Evolutionary conservation across 768 basidiomycete species (phyloP).

Genomic region (Mycena filopes): DNA sequence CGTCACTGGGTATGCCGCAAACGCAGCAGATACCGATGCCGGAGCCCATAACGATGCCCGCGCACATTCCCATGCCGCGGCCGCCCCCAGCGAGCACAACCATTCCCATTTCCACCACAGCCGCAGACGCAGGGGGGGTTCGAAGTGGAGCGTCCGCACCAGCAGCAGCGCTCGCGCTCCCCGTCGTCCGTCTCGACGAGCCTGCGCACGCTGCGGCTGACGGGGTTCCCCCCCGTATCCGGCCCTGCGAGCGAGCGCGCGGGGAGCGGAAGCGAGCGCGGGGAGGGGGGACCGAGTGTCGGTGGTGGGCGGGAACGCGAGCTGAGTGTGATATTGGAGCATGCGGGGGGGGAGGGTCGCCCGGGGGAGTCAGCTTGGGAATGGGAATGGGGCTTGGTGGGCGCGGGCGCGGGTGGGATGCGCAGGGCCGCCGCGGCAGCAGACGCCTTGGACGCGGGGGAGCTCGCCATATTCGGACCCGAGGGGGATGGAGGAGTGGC

Average conservation of each 20-base stretch:
- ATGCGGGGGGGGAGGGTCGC: slow-evolving; percentile 2
- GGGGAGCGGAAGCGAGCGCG: background rate
- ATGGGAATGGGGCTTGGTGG: background rate
- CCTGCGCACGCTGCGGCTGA: slow-evolving; percentile 20
- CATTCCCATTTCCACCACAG: background rate
- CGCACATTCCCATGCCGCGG: slow-evolving; percentile 23
- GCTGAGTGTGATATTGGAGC: slow-evolving; percentile 20
- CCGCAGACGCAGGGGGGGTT: slow-evolving; percentile 12
- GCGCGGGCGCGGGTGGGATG: background rate
- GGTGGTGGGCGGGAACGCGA: slow-evolving; percentile 6
- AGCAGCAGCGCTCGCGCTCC: slow-evolving; percentile 3
- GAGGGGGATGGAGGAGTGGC: slow-evolving; percentile 30
- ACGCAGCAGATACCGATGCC: background rate
- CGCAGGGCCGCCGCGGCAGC: slow-evolving; percentile 2
- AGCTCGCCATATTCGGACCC: slow-evolving; percentile 25
- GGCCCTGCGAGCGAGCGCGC: slow-evolving; percentile 1
- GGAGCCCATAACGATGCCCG: slow-evolving; percentile 2
- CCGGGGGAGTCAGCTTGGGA: slow-evolving; percentile 15
- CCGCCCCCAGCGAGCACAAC: background rate
- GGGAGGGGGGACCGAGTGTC: background rate
- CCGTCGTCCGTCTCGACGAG: slow-evolving; percentile 12
- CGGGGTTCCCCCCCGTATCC: slow-evolving; percentile 22
- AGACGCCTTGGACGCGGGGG: slow-evolving; percentile 15
- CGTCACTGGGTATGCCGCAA: too few species aligned
- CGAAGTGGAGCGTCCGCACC: slow-evolving; percentile 17